Evolutionary conservation across 495 filamentous ascomycete genomes (phyloP), one percentile per base, ranked within the genome.

Genomic region (Hyaloscypha variabilis): DNA sequence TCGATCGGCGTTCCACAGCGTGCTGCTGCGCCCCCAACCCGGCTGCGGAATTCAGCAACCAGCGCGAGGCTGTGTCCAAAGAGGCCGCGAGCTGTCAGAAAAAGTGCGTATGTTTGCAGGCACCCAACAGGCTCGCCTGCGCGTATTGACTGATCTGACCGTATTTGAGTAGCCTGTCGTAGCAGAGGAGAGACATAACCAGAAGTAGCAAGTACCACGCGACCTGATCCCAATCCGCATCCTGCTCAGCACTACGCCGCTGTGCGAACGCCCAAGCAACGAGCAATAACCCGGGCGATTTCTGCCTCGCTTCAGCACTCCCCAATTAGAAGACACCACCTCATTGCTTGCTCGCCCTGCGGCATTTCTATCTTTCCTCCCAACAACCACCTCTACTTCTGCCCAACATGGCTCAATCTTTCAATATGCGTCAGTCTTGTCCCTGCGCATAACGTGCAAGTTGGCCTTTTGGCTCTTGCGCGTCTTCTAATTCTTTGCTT

Each of bases 381-480:
- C 10, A 17, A 24, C 55, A 58, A 58, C 30, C 31, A 36, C 8
- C 42, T n/a, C n/a, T n/a, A 23, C 30, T 19, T 1, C 58, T 30
- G 17, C 34, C 21, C 62, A 65, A 23, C 55, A 60, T 54, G 46
- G 29, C 56, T 29, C 59, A 53, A 13, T 67, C n/a, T n/a, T n/a
- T 63, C 55, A 63, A 54, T 62, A 64, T 68, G 66, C 66, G 66
- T 68, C 61, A 68, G 66, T 68, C 25, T 42, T 51, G 31, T 34
- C 60, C 28, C 28, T 60, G 55, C 66, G 62, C 62, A 68, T 64
- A 49, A 34, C 25, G 42, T 17, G 51, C 51, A 54, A 55, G 31
- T 50, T 31, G 54, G 55, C 61, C 56, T 61, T 54, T 21, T 64
- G 29, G 42, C 60, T n/a, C 28, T 49, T 60, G 50, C 39, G 57